Evolutionary conservation across 495 filamentous ascomycete species (phyloP).

Genomic region (Staphylotrichum longicolle): DNA sequence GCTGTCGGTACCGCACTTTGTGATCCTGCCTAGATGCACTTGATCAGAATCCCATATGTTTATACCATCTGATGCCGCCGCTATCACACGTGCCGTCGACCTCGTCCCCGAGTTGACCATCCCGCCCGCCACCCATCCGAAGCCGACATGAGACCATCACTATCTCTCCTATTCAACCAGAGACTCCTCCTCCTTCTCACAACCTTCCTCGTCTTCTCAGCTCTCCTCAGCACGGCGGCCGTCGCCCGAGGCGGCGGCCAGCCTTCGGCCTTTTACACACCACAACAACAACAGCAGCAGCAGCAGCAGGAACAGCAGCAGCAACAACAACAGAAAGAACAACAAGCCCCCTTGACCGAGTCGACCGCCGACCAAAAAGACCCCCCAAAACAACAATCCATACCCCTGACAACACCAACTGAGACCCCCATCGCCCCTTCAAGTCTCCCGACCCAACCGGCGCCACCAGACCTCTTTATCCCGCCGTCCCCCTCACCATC

Average conservation of each 20-base stretch:
- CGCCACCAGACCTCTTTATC: no score
- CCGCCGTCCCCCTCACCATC: no score
- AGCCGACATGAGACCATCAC: neutral
- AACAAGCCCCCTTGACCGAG: neutral
- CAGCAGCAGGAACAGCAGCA: neutral
- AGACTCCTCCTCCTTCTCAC: neutral
- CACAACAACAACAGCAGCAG: neutral
- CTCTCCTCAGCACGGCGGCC: conserved; percentile 11
- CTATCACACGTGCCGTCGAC: no score
- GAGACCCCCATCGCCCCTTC: no score
- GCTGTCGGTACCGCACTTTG: no score
- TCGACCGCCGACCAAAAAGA: no score
- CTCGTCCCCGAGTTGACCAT: neutral
- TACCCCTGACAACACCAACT: no score
- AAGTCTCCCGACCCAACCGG: no score
- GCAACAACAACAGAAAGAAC: neutral
- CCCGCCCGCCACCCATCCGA: neutral
- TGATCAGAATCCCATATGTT: no score
- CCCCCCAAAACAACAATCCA: no score
- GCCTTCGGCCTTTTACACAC: neutral
- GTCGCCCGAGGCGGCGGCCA: neutral
- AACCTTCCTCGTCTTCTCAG: conserved; percentile 8
- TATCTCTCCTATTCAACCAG: neutral
- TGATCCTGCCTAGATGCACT: no score
- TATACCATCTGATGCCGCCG: no score